Evolutionary conservation across 192 early-diverging fungal species (phyloP), one percentile per base, ranked within the genome.

Genomic region (Backusella luteola): DNA sequence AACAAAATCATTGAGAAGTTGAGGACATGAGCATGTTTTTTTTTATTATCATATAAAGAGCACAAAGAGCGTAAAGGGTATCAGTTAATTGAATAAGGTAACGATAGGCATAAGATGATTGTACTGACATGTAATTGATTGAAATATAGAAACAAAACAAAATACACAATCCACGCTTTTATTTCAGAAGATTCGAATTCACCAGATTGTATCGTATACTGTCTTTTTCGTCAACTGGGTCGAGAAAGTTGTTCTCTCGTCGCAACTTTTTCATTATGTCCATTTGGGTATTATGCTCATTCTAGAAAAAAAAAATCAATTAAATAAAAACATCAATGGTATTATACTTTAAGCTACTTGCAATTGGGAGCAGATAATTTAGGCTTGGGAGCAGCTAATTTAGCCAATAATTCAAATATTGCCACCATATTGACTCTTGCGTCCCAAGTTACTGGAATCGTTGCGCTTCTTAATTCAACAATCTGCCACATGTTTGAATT

Each of bases 61-160:
- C 67, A 68, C 15, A 68, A 68, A 68, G 34, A 36, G 67, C 67
- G 34, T 36, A 68, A 68, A 68, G 19, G 67, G 66, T n/a, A 53
- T 53, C 19, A 53, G 49, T 67, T 67, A 67, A 34, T 67, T 38
- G 34, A 38, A 67, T 67, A 67, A 67, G 26, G 2, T 35, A 36
- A 38, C 36, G 67, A 38, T 36, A 67, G 32, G 35, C 34, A 68
- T 68, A 68, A 68, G 34, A 68, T 38, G 67, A 38, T n/a, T 69
- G 35, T 23, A 68, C 67, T 68, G 67, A 68, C 67, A 68, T 68
- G 67, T 68, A 68, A 68, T 38, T 68, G 67, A 68, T 68, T 68
- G 67, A 68, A 68, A 68, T 68, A 68, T 15, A 68, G 35, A 38
- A 68, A 38, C 35, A 67, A 67, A 38, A 67, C 35, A 68, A 68